A percentile compares a stretch with the other conserved stretches of the same genome.
These are phyloP conservation scores for Letharia lupina DNA, from an alignment of 495 filamentous ascomycete genomes.

Conservation along the genomic window DNA sequence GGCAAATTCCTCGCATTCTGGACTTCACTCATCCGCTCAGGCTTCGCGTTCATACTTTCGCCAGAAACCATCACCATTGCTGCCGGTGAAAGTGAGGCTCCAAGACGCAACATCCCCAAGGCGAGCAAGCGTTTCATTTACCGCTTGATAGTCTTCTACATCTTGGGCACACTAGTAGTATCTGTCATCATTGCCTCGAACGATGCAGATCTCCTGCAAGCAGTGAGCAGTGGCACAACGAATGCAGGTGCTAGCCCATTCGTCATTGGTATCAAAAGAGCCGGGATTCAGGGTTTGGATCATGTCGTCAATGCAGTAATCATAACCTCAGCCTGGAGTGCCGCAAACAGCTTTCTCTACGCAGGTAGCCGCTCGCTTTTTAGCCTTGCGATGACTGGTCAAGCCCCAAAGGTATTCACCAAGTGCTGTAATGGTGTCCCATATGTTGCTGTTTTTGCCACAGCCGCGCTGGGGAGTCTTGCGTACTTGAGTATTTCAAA, in stretches of 20 bases:
- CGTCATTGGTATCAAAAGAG: conserved; percentile 49
- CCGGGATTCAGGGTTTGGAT: conserved; percentile 45
- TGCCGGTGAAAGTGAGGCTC: conserved; percentile 65
- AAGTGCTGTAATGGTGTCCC: conserved; percentile 68
- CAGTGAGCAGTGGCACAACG: conserved; percentile 32
- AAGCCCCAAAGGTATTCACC: conserved; percentile 64
- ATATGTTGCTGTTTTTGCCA: conserved; percentile 54
- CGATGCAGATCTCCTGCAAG: conserved; percentile 44
- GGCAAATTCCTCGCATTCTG: conserved; percentile 67
- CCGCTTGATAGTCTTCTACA: conserved; percentile 78
- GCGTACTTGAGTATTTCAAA: conserved; percentile 72
- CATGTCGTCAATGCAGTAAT: conserved; percentile 59
- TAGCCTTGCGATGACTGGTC: conserved; percentile 65
- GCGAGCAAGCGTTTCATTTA: conserved; percentile 77
- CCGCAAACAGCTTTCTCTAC: conserved; percentile 65
- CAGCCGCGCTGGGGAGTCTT: conserved; percentile 54
- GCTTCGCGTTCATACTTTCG: conserved; percentile 70
- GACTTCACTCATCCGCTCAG: conserved; percentile 67
- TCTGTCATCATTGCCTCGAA: conserved; percentile 52
- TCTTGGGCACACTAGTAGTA: conserved; percentile 44
- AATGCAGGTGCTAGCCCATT: conserved; percentile 50
- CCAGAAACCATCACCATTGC: conserved; percentile 70
- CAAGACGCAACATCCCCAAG: conserved; percentile 63
- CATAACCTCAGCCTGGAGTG: conserved; percentile 70
- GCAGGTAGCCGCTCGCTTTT: conserved; percentile 77